phyloP scores from a whole-genome alignment of 805 yeast genomes.

The Cyberlindnera amylophila region DNA sequence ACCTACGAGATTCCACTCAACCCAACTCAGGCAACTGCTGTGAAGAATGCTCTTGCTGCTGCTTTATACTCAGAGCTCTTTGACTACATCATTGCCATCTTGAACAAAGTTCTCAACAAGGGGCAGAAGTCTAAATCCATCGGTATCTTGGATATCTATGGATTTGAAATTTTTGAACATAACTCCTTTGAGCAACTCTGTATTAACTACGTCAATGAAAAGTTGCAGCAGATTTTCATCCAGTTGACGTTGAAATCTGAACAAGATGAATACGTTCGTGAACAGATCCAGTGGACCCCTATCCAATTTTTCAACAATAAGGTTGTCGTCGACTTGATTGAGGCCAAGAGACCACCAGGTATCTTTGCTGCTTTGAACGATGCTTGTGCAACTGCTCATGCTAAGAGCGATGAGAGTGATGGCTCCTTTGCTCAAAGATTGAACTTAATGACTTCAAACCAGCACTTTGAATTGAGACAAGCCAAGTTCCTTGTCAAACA shows the following conservation, averaged over 20 bases:
- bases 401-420: constrained; percentile 94
- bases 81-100: constrained; percentile 95
- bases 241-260: constrained; percentile 94
- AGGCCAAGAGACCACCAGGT: constrained; percentile 92
- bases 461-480: constrained; percentile 85
- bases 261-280: constrained; percentile 95
- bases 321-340: constrained; percentile 95
- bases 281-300: constrained; percentile 96
- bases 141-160: constrained; percentile 93
- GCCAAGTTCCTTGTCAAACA: constrained; percentile 88
- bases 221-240: constrained; percentile 93
- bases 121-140: constrained; percentile 56
- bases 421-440: constrained; percentile 92
- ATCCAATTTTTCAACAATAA: constrained; percentile 94
- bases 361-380: constrained; percentile 94
- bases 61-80: constrained; percentile 89
- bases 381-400: constrained; percentile 97
- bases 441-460: constrained; percentile 74
- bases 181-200: constrained; percentile 94
- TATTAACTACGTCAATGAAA: constrained; percentile 93
- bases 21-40: constrained; percentile 89
- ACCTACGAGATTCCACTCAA: constrained; percentile 93
- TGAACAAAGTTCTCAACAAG: constrained; percentile 67
- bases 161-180: constrained; percentile 92
- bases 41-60: constrained; percentile 91